Conservation (phyloP, 208 protist genomes). For the Leishmania guyanensis region DNA sequence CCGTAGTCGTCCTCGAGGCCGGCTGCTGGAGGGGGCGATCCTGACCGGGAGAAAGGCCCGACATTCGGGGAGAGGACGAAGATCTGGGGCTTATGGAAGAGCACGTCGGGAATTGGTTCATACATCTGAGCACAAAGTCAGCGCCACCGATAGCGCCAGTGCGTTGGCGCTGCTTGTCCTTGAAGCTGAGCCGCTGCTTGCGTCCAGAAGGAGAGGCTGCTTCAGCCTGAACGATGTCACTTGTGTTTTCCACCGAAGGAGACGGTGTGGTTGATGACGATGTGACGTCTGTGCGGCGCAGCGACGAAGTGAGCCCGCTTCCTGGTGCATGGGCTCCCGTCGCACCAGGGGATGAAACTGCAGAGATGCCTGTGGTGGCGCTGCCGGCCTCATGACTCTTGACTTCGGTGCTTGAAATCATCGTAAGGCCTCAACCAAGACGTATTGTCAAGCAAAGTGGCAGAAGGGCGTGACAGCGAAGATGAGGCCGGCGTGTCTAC, state of each 20-base stretch:
- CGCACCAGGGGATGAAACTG: not conserved
- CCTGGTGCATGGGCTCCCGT: not conserved
- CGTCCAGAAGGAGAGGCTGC: not conserved
- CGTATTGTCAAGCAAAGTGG: not conserved
- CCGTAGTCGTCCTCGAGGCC: conserved; percentile 3
- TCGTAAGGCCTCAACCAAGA: not conserved
- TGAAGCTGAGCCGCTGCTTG: conserved; percentile 26
- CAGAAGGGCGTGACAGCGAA: not conserved
- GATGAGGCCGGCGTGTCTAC: not conserved
- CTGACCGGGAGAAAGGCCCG: not conserved
- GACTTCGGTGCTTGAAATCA: not conserved
- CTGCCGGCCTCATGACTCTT: not conserved
- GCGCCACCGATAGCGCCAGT: not conserved
- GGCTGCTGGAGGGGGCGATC: not conserved
- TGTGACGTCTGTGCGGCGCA: conserved; percentile 2
- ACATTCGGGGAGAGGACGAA: not conserved
- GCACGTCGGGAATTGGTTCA: not conserved
- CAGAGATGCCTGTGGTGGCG: not conserved
- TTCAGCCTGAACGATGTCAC: not conserved
- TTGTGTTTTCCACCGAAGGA: not conserved
- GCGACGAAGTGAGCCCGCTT: not conserved
- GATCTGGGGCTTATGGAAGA: conserved; percentile 7
- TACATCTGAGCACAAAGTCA: not conserved
- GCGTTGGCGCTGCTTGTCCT: conserved; percentile 27
- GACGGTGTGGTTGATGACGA: not conserved